A percentile compares a stretch with the other conserved stretches of the same genome.
These are phyloP conservation scores for Vaccinium darrowii DNA, from an alignment of 148 eudicot genomes.

Conservation along the genomic window DNA sequence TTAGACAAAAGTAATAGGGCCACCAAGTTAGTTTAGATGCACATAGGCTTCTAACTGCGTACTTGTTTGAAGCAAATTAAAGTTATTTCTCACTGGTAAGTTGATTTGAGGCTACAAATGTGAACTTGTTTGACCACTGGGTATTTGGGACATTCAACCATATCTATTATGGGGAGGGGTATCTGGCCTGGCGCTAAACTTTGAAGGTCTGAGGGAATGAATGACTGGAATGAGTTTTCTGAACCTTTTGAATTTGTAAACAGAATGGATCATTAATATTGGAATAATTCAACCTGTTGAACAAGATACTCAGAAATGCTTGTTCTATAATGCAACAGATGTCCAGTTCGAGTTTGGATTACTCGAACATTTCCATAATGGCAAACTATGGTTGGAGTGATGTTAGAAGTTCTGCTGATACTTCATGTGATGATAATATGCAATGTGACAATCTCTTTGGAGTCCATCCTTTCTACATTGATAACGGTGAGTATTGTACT, in stretches of 20 bases:
- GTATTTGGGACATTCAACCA: not conserved
- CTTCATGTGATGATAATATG: conserved; percentile 34
- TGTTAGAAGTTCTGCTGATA: conserved; percentile 22
- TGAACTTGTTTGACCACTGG: not conserved
- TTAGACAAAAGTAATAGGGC: not conserved
- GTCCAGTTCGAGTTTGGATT: conserved; percentile 21
- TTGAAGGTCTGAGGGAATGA: not conserved
- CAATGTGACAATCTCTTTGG: conserved; percentile 67
- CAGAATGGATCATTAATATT: not conserved
- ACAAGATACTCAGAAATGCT: not conserved
- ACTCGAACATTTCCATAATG: conserved; percentile 33
- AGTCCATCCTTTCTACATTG: conserved; percentile 80
- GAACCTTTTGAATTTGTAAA: not conserved
- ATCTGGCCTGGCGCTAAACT: not conserved
- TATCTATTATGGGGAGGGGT: not conserved
- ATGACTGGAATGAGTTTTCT: not conserved
- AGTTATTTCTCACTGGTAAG: not conserved
- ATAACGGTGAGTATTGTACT: conserved; percentile 46
- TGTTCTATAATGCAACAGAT: conserved; percentile 39
- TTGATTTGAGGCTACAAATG: not conserved
- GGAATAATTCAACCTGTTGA: not conserved
- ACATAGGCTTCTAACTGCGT: not conserved
- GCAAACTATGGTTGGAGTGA: conserved; percentile 73
- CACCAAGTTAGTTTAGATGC: not conserved
- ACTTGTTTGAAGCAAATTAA: not conserved